Evolutionary conservation across 805 yeast species (phyloP), one percentile per base, ranked within the genome.

Genomic region (Wickerhamomyces chaumierensis): DNA sequence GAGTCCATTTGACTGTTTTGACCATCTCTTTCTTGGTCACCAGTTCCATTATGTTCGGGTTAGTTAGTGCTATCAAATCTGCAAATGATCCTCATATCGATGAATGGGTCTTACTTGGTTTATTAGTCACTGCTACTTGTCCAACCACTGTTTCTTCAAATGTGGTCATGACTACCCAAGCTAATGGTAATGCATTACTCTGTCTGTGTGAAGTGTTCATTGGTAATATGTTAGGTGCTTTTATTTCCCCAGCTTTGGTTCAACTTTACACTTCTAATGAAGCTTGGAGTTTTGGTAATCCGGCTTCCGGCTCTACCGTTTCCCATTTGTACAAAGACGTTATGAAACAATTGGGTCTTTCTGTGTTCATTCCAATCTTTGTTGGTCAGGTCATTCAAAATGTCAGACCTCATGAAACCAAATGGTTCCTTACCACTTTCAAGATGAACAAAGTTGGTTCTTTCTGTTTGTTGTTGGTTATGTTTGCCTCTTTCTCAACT

Each of bases 111-210:
- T 62, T 87, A 18, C 81, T 81, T 13, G 96, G 96, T 1, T 58
- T 87, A 42, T 73, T 87, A 16, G 81, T 85, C 35, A 82, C 95
- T 2, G 83, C 84, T 23, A 73, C 90, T 12, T 83, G 94, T 56
- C 96, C 96, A 21, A 87, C 96, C 8, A 87, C 96, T 0, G 94
- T 87, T 16, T 75, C 88, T 0, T 85, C 95, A 2, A 87, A 87
- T 55, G 95, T 87, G 21, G 88, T 87, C 21, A 87, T 87, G 95
- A 87, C 96, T 5, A 70, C 77, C 38, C 72, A 72, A 42, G 95
- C 96, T 0, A 77, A 80, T 47, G 96, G 95, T 8, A 84, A 86
- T 57, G 88, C 75, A 46, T 60, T 81, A 15, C 60, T 86, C 38
- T 79, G 94, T 16, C 63, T 85, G 6, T 79, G 92, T 55, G 94